Conservation (phyloP, 176 grass and related monocot genomes). For the Zea mays region Zm-B73-REFERENCE-NAM-5.0 NC_050099.1:98272001-98272500, state of each 20-base stretch:
- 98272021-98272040: slow-evolving; percentile 5
- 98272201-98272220: slow-evolving; percentile 98
- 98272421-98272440: slow-evolving; percentile 24
- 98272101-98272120: slow-evolving; percentile 5
- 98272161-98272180: slow-evolving; percentile 31
- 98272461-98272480: not conserved
- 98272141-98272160: not conserved
- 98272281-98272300: not conserved
- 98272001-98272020: not conserved
- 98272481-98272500: not conserved
- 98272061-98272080: not conserved
- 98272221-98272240: slow-evolving; percentile 86
- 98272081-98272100: not conserved
- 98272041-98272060: not conserved
- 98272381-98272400: slow-evolving; percentile 54
- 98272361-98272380: slow-evolving; percentile 62
- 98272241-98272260: slow-evolving; percentile 72
- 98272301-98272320: slow-evolving; percentile 15
- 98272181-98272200: slow-evolving; percentile 96
- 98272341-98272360: slow-evolving; percentile 96
- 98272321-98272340: slow-evolving; percentile 91
- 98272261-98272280: slow-evolving; percentile 32
- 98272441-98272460: slow-evolving; percentile 39
- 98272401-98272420: slow-evolving; percentile 86
- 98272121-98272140: slow-evolving; percentile 12